Evolutionary conservation across 768 basidiomycete genomes (phyloP), one percentile per base, ranked within the genome.

Genomic region (Termitomyces sp.): DNA sequence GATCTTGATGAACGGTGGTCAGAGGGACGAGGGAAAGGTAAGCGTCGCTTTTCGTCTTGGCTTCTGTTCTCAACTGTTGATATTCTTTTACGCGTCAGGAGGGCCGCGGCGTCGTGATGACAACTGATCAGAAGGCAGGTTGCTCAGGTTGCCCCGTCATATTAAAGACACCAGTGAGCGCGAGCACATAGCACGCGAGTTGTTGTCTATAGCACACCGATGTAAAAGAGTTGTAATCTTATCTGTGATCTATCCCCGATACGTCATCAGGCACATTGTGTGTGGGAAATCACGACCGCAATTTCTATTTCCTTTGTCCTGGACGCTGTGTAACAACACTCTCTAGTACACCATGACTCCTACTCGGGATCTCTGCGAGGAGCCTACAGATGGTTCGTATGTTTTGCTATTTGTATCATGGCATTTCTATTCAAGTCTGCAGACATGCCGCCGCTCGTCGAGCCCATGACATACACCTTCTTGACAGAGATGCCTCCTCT

Each of bases 361-460:
- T 22, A 44, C 13, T 13, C 4, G 13, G 22, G 22, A 13, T 22
- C 20, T 13, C 22, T 3, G 8, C 12, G 5, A 22, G 10, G 42
- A 22, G 22, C 12, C 42, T 13, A 13, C 22, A 44, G 42, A 44
- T 22, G 42, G 42, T 44, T 1, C 12, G 42, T 44, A 10, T 6
- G 5, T 22, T 24, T 44, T 44, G 13, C 4, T 13, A 22, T 13
- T 0, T 44, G 20, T 4, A 22, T 22, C 20, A 18, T 41, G n/a
- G 2, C 22, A 44, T 44, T 44, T 24, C 22, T 13, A 24, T 22
- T 16, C 6, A 24, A 16, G 26, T 12, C 18, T 20, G 5, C 6
- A 24, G 50, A 51, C 50, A 51, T 51, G 34, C 50, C 50, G 13
- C 50, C 50, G 33, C 50, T 51, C 9, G 34, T 51, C 34, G 34